These are phyloP conservation scores for Pseudogymnoascus sp. DNA, from an alignment of 2,329 filamentous ascomycete species.

Conservation along the genomic window DNA sequence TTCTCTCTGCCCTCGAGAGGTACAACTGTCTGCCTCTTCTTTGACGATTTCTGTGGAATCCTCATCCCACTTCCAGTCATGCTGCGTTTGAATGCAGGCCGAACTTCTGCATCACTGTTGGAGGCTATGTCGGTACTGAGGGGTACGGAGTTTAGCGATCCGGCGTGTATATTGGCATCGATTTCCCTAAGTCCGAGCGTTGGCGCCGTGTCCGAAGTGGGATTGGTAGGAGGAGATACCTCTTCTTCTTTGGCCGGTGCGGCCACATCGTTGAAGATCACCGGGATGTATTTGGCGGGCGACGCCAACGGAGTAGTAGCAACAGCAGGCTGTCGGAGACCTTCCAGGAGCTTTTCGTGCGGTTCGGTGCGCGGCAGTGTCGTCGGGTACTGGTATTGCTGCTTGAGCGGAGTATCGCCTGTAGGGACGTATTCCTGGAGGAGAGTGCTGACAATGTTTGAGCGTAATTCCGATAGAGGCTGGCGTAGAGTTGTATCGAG, in stretches of 20 bases:
- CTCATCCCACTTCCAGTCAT: slow-evolving; percentile 30
- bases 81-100: slow-evolving; percentile 22
- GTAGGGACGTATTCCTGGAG: slow-evolving; percentile 79
- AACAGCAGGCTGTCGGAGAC: slow-evolving; percentile 36
- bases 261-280: slow-evolving; percentile 28
- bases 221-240: slow-evolving; percentile 2
- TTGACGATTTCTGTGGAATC: slow-evolving; percentile 35
- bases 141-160: slow-evolving; percentile 19
- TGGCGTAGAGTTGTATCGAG: slow-evolving; percentile 55
- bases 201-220: slow-evolving; percentile 28
- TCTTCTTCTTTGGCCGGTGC: slow-evolving; percentile 20
- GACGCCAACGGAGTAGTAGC: slow-evolving; percentile 19
- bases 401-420: slow-evolving; percentile 76
- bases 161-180: slow-evolving; percentile 39
- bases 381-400: slow-evolving; percentile 72
- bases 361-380: slow-evolving; percentile 67
- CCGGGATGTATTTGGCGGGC: slow-evolving; percentile 29
- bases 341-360: slow-evolving; percentile 49
- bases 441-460: slow-evolving; percentile 54
- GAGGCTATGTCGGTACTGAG: background rate
- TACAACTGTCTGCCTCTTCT: slow-evolving; percentile 33
- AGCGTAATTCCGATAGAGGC: slow-evolving; percentile 64
- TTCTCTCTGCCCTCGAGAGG: slow-evolving; percentile 40
- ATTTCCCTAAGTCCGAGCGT: slow-evolving; percentile 41
- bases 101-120: background rate